Percentiles rank a stretch among this genome's conserved stretches.
Conservation (phyloP, 768 basidiomycete genomes). For the Boletus vermiculosoides region DNA sequence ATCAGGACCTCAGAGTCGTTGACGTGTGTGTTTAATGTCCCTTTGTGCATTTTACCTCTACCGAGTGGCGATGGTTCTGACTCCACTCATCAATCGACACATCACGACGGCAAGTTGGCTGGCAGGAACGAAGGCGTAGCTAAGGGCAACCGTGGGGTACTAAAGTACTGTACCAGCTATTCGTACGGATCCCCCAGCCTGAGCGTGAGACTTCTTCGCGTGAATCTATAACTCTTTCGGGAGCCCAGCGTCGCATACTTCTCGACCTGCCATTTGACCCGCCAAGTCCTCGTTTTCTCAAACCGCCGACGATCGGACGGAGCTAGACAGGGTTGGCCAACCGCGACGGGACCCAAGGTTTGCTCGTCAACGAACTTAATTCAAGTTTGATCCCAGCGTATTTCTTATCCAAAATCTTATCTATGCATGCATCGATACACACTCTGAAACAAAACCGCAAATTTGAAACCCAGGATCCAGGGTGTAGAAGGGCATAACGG, state of each 20-base stretch:
- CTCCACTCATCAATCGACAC: too few species aligned
- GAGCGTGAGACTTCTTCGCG: not conserved
- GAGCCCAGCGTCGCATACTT: not conserved
- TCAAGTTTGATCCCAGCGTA: not conserved
- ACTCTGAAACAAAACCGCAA: not conserved
- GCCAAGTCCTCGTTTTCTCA: not conserved
- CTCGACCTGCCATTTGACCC: too few species aligned
- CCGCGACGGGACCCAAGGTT: not conserved
- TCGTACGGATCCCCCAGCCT: too few species aligned
- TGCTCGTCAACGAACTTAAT: not conserved
- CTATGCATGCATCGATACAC: not conserved
- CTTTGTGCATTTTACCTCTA: not conserved
- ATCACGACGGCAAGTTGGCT: too few species aligned
- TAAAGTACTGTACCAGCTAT: too few species aligned
- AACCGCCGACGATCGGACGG: not conserved
- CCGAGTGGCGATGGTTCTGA: not conserved
- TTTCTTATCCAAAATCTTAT: not conserved
- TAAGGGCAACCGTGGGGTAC: too few species aligned
- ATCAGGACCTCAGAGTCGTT: not conserved
- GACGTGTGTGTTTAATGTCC: not conserved
- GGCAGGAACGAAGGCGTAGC: too few species aligned
- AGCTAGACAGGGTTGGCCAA: not conserved
- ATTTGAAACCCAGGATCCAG: not conserved
- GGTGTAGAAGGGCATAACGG: too few species aligned
- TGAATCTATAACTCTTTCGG: not conserved